Percentiles rank a stretch among this genome's conserved stretches.
Evolutionary conservation across 2,329 filamentous ascomycete genomes (phyloP).

Genomic region (Colletotrichum costaricense): DNA sequence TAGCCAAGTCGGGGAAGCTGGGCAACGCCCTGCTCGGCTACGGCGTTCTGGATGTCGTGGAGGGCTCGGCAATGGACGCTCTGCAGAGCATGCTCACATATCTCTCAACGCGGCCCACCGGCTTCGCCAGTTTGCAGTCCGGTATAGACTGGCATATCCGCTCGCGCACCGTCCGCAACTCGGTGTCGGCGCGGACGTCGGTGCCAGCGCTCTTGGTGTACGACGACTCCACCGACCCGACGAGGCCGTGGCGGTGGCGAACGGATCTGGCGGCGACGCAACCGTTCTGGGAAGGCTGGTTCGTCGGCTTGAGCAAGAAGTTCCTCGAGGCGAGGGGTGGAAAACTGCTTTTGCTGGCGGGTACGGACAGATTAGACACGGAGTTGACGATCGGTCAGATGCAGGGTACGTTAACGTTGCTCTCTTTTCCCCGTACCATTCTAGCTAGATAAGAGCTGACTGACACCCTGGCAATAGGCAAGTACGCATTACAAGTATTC

Average conservation of each 20-base stretch:
- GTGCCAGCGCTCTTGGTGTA: slow-evolving; percentile 82
- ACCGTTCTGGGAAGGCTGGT: slow-evolving; percentile 96
- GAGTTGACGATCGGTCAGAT: slow-evolving; percentile 96
- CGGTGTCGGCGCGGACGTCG: slow-evolving; percentile 84
- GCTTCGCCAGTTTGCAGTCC: slow-evolving; percentile 80
- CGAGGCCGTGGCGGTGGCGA: slow-evolving; percentile 80
- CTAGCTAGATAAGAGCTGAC: not conserved
- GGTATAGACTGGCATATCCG: slow-evolving; percentile 96
- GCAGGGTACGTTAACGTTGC: slow-evolving; percentile 73
- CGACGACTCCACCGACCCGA: slow-evolving; percentile 47
- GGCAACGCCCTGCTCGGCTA: slow-evolving; percentile 82
- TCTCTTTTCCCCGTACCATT: not conserved
- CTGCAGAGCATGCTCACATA: slow-evolving; percentile 95
- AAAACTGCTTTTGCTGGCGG: slow-evolving; percentile 86
- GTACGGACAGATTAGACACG: slow-evolving; percentile 90
- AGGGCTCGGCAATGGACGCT: slow-evolving; percentile 95
- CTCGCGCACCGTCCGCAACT: slow-evolving; percentile 86
- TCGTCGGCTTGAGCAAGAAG: slow-evolving; percentile 86
- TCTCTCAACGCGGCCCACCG: slow-evolving; percentile 80
- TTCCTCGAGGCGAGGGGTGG: slow-evolving; percentile 86
- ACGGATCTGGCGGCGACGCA: slow-evolving; percentile 88
- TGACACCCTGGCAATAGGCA: slow-evolving; percentile 62
- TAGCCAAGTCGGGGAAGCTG: slow-evolving; percentile 76
- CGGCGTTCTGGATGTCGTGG: slow-evolving; percentile 93
- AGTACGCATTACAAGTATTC: slow-evolving; percentile 95